Base-by-base conservation (phyloP, 352 stramenopile genomes). In the Globisporangium acanthophoron region DNA sequence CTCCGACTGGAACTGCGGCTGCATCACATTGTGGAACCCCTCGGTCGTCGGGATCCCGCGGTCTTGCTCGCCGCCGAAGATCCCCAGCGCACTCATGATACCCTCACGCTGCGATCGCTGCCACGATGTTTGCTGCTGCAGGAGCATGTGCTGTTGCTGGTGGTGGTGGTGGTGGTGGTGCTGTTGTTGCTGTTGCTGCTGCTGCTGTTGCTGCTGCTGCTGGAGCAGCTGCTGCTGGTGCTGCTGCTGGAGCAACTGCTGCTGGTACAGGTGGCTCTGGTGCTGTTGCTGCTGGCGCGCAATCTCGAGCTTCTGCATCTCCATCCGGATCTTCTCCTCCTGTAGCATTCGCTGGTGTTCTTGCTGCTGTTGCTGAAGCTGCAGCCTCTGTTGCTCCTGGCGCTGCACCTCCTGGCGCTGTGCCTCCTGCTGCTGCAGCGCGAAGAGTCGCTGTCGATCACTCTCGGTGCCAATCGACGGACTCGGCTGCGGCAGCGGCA, bases 261-360 rank as follows among this genome's bases (percentile, higher is more conserved):
- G 72, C 47, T 85, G 75, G 54, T 72, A 82, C 47, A 85, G 54
- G 33, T 85, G 77, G 29, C 67, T 74, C 46, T 88, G 78, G 27
- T 90, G 82, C 55, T 90, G 78, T 43, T 88, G 78, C 31, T 90
- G 82, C 54, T 90, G 78, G 47, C 80, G 77, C 27, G 73, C 80
- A 11, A 90, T 69, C 58, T 92, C 80, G 48, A 94, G 56, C 13
- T 80, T 66, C 62, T 92, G 80, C 81, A 92, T 91, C 55, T 94
- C 83, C 54, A 92, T 71, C 6, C 80, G 80, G 46, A 91, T 88
- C 56, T 94, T 87, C 60, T 91, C 78, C 60, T 90, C 76, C 45
- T 87, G 72, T 16, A 88, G 66, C 57, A 93, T 66, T n/a, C 77
- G 73, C 57, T 91, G 78, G 33, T 81, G 79, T 35, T 91, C 74